phyloP scores from a whole-genome alignment of 257 asterid genomes.

The Solanum acaule region DNA sequence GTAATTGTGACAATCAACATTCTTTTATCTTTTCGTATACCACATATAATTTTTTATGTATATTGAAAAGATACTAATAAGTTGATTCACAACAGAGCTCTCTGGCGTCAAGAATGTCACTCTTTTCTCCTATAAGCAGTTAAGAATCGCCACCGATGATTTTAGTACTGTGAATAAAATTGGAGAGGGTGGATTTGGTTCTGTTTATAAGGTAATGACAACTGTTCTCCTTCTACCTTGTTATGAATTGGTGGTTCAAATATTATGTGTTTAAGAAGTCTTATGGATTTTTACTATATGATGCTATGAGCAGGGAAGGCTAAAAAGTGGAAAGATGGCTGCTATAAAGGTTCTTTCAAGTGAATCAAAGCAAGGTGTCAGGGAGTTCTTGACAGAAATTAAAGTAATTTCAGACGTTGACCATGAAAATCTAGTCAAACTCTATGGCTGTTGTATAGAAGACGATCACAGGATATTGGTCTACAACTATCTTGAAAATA shows the following conservation, averaged over 20 bases:
- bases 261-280: neutral
- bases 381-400: constrained; percentile 88
- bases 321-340: constrained; percentile 67
- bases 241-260: neutral
- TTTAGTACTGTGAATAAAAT: constrained; percentile 63
- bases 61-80: constrained; percentile 10
- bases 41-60: neutral
- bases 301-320: constrained; percentile 54
- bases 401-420: constrained; percentile 72
- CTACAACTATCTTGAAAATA: constrained; percentile 87
- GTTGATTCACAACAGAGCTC: constrained; percentile 47
- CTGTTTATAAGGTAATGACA: constrained; percentile 64
- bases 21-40: neutral
- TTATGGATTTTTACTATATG: neutral
- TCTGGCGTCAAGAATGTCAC: constrained; percentile 40
- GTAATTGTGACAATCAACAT: neutral
- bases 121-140: constrained; percentile 64
- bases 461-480: constrained; percentile 72
- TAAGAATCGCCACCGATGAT: constrained; percentile 61
- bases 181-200: constrained; percentile 98
- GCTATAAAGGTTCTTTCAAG: constrained; percentile 85
- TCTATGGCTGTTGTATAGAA: constrained; percentile 89
- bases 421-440: constrained; percentile 82
- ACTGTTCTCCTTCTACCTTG: neutral
- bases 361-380: constrained; percentile 76